Conservation (phyloP, 768 basidiomycete species). For the Pleurotus ostreatus region DNA sequence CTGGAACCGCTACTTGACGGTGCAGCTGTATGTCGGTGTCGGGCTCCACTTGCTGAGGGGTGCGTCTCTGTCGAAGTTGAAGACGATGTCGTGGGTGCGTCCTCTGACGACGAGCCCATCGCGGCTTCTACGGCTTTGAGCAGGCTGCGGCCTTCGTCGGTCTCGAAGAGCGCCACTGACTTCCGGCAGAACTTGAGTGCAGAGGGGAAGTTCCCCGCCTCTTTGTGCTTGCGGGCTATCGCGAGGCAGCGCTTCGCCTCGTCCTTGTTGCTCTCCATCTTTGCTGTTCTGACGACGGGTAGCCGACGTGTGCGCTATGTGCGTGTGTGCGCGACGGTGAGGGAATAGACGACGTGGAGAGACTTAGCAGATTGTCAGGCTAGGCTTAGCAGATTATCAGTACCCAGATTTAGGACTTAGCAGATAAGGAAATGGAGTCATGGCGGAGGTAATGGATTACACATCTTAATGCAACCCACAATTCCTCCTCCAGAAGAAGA, state of each 20-base stretch:
- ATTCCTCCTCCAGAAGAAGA: constrained; percentile 33
- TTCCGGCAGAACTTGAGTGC: constrained; percentile 91
- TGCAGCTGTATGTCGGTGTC: constrained; percentile 48
- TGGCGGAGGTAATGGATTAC: not conserved
- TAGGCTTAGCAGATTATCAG: constrained; percentile 1
- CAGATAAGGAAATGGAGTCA: not conserved
- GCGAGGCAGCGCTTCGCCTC: constrained; percentile 80
- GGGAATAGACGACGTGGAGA: constrained; percentile 8
- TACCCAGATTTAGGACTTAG: not conserved
- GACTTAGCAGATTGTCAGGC: no score
- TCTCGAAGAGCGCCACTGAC: constrained; percentile 77
- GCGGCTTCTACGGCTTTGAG: constrained; percentile 64
- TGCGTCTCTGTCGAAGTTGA: constrained; percentile 58
- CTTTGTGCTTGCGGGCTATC: constrained; percentile 74
- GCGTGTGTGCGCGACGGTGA: not conserved
- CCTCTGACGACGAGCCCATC: constrained; percentile 37
- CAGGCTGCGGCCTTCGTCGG: constrained; percentile 67
- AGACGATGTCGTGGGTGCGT: constrained; percentile 33
- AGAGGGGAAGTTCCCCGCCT: constrained; percentile 65
- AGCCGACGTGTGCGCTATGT: constrained; percentile 3
- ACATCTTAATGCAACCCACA: not conserved
- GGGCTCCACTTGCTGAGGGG: constrained; percentile 68
- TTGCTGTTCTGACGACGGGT: not conserved
- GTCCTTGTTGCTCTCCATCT: constrained; percentile 84
- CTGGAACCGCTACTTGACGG: constrained; percentile 18